Evolutionary conservation across 495 filamentous ascomycete species (phyloP), one percentile per base, ranked within the genome.

Genomic region (Aspergillus carlsbadensis): DNA sequence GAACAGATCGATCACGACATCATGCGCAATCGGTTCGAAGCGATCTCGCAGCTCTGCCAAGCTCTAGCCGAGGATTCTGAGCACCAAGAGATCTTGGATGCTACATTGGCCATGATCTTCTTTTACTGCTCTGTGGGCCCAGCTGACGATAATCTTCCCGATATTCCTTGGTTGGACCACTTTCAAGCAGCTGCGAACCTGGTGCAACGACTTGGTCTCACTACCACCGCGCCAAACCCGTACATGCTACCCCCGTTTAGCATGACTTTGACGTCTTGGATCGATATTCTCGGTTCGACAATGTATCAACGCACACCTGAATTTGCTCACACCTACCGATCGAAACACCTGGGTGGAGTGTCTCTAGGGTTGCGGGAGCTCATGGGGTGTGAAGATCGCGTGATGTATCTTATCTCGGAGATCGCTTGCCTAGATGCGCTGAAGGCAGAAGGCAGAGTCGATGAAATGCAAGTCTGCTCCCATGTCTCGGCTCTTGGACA

Each of bases 351-450:
- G 11, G 86, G 80, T 53, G 75, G 81, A 1, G 78, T 83, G 10
- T 82, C 87, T 34, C 84, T 87, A 17, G 94, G 94, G 3, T 78
- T 98, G 18, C 84, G 86, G 35, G 94, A 97, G 68, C 80, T 98
- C 10, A 98, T 98, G 94, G 94, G 94, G 53, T 98, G 94, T 70
- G 94, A 98, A 54, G 94, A 98, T 74, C 84, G 87, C 20, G 85
- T 98, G 65, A 97, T 98, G 94, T 98, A 96, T 67, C 81, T 98
- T 57, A 96, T 98, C 65, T 96, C 92, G 2, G 94, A 98, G 67
- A 96, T 97, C 61, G 89, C 93, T 20, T 98, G 94, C 72, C 79
- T 98, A 35, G 94, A 98, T 62, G 87, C 89, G 2, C 79, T 97
- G 55, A 96, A 92, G 79, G 73, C 75, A 29, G 87, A 91, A 26